phyloP scores from a whole-genome alignment of 2,329 filamentous ascomycete genomes.

The Fusarium zealandicum region DNA sequence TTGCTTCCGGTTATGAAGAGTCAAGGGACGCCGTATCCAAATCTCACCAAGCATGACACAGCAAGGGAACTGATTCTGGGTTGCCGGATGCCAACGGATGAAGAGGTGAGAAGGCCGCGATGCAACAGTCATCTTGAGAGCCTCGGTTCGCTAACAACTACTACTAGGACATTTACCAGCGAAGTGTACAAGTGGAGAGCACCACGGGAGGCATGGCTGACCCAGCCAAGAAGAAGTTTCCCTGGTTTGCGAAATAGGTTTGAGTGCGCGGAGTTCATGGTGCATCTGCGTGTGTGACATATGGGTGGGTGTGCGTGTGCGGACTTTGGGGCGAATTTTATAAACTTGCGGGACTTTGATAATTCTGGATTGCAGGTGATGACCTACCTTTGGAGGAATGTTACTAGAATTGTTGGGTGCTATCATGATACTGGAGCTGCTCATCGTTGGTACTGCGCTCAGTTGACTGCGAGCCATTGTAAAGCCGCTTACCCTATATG shows the following conservation, averaged over 20 bases:
- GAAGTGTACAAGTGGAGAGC: conserved; percentile 66
- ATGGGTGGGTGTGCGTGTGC: conserved; percentile 14
- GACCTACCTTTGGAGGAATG: conserved; percentile 11
- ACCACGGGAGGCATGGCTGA: conserved; percentile 55
- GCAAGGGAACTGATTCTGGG: conserved; percentile 81
- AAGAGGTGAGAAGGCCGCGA: conserved; percentile 71
- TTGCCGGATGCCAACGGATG: conserved; percentile 81
- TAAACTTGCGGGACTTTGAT: conserved; percentile 33
- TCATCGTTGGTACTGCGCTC: conserved; percentile 7
- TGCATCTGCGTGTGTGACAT: conserved; percentile 19
- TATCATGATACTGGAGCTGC: conserved; percentile 11
- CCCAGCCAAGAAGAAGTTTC: conserved; percentile 68
- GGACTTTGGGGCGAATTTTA: conserved; percentile 27
- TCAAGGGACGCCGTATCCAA: conserved; percentile 82
- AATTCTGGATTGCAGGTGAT: conserved; percentile 18
- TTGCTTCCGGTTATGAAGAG: conserved; percentile 90
- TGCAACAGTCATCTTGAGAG: not conserved
- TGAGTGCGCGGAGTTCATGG: conserved; percentile 40
- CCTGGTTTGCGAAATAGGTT: conserved; percentile 65
- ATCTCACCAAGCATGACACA: conserved; percentile 72
- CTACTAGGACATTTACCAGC: conserved; percentile 68
- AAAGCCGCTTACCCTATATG: not conserved
- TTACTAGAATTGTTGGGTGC: conserved; percentile 11
- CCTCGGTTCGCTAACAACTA: conserved; percentile 34
- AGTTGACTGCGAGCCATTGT: not conserved